Conservation (phyloP, 1,139 yeast species). For the Scheffersomyces illinoinensis region DNA sequence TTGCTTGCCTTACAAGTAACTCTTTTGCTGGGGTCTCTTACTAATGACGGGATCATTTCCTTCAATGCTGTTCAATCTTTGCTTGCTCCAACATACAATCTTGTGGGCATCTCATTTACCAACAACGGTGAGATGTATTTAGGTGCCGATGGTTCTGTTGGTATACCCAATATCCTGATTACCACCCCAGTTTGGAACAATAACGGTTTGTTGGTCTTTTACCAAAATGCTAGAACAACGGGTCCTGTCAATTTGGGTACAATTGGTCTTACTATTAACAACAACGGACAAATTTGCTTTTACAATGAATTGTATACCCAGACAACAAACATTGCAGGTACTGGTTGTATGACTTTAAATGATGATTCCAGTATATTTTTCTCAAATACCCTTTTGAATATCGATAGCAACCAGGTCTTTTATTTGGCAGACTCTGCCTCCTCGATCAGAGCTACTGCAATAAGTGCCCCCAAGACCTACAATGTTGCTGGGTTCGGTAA, state of each 20-base stretch:
- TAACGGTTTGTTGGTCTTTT: constrained; percentile 12
- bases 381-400: constrained; percentile 13
- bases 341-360: constrained; percentile 15
- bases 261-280: constrained; percentile 7
- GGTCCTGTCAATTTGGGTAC: constrained; percentile 11
- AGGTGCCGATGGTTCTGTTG: constrained; percentile 9
- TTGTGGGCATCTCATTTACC: constrained; percentile 9
- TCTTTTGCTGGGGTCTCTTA: constrained; percentile 6
- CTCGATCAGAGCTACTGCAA: constrained; percentile 13
- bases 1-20: constrained; percentile 9
- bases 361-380: constrained; percentile 7
- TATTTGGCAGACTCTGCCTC: constrained; percentile 12
- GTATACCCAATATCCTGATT: constrained; percentile 8
- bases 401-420: constrained; percentile 11
- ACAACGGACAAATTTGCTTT: constrained; percentile 16
- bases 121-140: constrained; percentile 13
- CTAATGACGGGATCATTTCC: constrained; percentile 12
- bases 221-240: constrained; percentile 7
- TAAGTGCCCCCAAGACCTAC: constrained; percentile 17
- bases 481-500: constrained; percentile 31
- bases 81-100: constrained; percentile 7
- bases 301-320: constrained; percentile 12
- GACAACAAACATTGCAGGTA: constrained; percentile 10
- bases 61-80: constrained; percentile 11
- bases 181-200: constrained; percentile 12